Base-by-base conservation (phyloP, 805 yeast species). In the Cyberlindnera amylophila region DNA sequence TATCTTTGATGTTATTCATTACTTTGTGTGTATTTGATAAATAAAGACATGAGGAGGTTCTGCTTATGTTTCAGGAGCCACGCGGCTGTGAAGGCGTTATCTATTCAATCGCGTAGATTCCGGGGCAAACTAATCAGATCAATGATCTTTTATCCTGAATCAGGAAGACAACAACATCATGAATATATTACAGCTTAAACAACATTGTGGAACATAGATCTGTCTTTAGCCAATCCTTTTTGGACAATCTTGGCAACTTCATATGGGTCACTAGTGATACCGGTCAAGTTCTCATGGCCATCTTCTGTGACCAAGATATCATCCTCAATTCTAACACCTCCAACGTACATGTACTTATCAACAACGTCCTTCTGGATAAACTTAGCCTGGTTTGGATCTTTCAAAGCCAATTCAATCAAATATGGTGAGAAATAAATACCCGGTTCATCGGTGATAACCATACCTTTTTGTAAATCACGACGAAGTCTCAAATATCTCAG, bases 321-420 rank as follows among this genome's bases (percentile, higher is more conserved):
- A 60, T 91, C 99, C 64, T 91, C 99, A 44, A 91, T 88, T 63
- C 99, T 79, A 6, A 91, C 96, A 34, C 99, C 99, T n/a, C 99
- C 99, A 43, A 93, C 78, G 52, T 82, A 77, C 82, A 84, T 77
- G 64, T 89, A 91, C 55, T 77, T 81, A 42, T 86, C 80, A 47
- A 91, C 69, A 6, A 84, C 79, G 0, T 76, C 79, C 49, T 64
- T 61, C 55, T 88, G 72, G 44, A 91, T 81, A 41, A 50, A 55
- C 35, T 65, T 59, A 3, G 51, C 50, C 33, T 64, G 63, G 13
- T 59, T 54, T 4, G 59, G 55, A 29, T 73, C 73, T 35, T 75
- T 67, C 52, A 84, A 64, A 9, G 77, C 75, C 26, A 82, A 79
- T 38, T 82, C 79, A 36, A 93, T 68, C 57, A 91, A 70, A 57